Percentiles rank a stretch among this genome's conserved stretches.
phyloP scores from a whole-genome alignment of 176 grass and related monocot species.

The Tillandsia leiboldiana region DNA sequence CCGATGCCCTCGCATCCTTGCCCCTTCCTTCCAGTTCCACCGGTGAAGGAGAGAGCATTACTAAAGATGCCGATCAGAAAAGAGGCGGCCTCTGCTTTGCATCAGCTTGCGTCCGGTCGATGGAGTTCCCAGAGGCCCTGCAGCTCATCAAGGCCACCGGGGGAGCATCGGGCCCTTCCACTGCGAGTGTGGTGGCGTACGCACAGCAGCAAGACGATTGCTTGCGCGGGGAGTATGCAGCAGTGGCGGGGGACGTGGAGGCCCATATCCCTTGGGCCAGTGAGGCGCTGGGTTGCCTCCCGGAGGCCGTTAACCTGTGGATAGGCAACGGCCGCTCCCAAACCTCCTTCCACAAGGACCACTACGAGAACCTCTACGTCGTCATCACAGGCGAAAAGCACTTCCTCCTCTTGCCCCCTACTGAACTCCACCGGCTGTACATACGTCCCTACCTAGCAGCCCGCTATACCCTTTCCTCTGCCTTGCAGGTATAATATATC shows the following conservation, averaged over 20 bases:
- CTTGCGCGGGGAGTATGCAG: slow-evolving; percentile 62
- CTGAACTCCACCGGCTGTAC: slow-evolving; percentile 85
- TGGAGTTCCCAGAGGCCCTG: slow-evolving; percentile 50
- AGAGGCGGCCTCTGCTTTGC: slow-evolving; percentile 44
- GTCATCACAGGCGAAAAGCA: slow-evolving; percentile 85
- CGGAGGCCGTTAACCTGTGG: slow-evolving; percentile 90
- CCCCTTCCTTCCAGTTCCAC: neutral
- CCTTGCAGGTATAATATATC: neutral
- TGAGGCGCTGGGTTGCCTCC: slow-evolving; percentile 68
- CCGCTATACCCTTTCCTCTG: slow-evolving; percentile 21
- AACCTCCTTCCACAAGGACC: slow-evolving; percentile 92
- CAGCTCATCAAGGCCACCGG: slow-evolving; percentile 38
- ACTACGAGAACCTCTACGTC: slow-evolving; percentile 93
- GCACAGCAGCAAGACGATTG: slow-evolving; percentile 95
- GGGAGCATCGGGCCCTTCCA: slow-evolving; percentile 1
- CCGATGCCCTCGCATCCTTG: slow-evolving; percentile 53
- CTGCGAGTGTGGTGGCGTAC: slow-evolving; percentile 47
- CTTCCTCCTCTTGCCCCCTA: slow-evolving; percentile 70
- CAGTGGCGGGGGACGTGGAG: slow-evolving; percentile 65
- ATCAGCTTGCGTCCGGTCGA: slow-evolving; percentile 44
- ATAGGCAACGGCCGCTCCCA: slow-evolving; percentile 58
- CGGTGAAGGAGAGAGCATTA: too few species aligned
- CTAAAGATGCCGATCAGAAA: too few species aligned
- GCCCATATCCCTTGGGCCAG: slow-evolving; percentile 80
- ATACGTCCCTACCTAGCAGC: slow-evolving; percentile 58